Conservation (phyloP, 306 rosid genomes). For the Psophocarpus tetragonolobus region DNA sequence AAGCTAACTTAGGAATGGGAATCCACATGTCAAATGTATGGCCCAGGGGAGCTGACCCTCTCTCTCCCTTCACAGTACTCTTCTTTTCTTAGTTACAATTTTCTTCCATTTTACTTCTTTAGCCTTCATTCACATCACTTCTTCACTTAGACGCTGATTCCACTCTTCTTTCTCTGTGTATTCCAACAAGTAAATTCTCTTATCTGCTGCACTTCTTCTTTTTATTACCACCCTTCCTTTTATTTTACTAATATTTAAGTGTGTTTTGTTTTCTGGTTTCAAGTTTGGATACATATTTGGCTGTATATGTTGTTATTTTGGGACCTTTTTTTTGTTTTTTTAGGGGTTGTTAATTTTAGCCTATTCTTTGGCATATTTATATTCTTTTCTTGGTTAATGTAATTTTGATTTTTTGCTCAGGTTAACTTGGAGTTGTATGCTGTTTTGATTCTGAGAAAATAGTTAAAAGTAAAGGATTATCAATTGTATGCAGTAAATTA, state of each 20-base stretch:
- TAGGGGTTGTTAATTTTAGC: background rate
- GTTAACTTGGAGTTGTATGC: conserved; percentile 17
- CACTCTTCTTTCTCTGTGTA: conserved; percentile 13
- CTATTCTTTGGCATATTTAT: conserved; percentile 2
- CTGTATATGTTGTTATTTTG: background rate
- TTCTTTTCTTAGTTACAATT: background rate
- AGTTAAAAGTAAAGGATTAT: background rate
- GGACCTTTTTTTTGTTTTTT: background rate
- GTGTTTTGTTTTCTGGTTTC: conserved; percentile 29
- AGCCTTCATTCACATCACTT: conserved; percentile 33
- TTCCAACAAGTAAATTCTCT: conserved; percentile 44
- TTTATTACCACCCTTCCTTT: background rate
- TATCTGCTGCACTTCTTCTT: conserved; percentile 17
- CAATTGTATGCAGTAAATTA: conserved; percentile 19
- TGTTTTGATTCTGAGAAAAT: background rate
- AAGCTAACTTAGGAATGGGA: background rate
- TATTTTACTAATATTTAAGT: background rate
- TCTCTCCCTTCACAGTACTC: background rate
- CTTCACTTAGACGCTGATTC: conserved; percentile 27
- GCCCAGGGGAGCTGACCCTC: conserved; percentile 19
- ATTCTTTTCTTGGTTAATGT: conserved; percentile 20
- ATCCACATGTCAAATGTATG: conserved; percentile 40
- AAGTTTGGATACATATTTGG: background rate
- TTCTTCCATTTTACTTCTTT: conserved; percentile 12
- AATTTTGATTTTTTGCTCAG: conserved; percentile 14